Evolutionary conservation across 441 rosid species (phyloP), one percentile per base, ranked within the genome.

Genomic region (Biscutella laevigata): DNA sequence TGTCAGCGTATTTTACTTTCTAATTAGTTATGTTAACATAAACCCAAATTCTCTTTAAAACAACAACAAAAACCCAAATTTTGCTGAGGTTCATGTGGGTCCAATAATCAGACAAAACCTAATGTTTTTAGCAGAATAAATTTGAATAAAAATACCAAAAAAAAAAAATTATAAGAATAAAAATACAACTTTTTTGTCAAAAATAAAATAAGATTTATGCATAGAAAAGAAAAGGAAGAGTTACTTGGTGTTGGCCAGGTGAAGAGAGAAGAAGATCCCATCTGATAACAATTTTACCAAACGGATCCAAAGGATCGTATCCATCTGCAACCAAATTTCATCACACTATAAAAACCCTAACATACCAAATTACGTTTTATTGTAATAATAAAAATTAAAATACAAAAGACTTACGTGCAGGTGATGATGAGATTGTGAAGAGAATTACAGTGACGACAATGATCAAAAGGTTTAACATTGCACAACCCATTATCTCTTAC

Each of bases 241-340:
- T 43, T 52, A 58, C 60, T 3, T 28, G 33, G 44, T 66, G 64
- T 3, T 7, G 29, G 24, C 40, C 78, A 10, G 65, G 55, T 58
- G 36, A 42, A 1, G 71, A 69, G 42, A 58, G 74, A 60, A 79
- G 32, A 14, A 88, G 76, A 68, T 88, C 95, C 94, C 95, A 86
- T 78, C 74, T 86, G 57, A 89, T 74, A 5, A 82, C 80, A 25
- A 89, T 66, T 49, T 77, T 77, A 32, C 79, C 95, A 14, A 53
- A 25, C n/a, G 97, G 90, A 81, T 89, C 97, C 74, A 86, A 36
- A 3, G 92, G 77, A 75, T 89, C 97, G 73, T 62, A 86, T 28
- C 82, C 90, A 78, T 73, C 97, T 89, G 77, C 72, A 77, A 59
- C 40, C 44, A n/a, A n/a, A 38, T 53, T 44, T 32, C 3, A 29